Evolutionary conservation across 768 basidiomycete genomes (phyloP), one percentile per base, ranked within the genome.

Genomic region (Leccinum arenicola): DNA sequence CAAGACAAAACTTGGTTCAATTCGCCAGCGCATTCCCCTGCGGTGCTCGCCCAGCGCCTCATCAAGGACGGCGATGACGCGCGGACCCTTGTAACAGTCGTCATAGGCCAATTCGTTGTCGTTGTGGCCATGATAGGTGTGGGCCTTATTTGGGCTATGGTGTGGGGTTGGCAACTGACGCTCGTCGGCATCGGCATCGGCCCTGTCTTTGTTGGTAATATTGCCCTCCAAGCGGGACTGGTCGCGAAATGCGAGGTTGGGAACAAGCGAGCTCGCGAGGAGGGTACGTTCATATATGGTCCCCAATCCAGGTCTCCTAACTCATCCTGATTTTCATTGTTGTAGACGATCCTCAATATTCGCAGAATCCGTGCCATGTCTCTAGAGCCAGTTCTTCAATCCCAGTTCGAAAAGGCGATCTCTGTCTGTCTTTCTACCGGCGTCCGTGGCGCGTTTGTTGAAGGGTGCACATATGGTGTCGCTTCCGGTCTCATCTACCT

Each of bases 1-100:
- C 95, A 96, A 71, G 93, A 97, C 72, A 93, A 90, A 74, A 70
- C 79, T 33, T 99, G 88, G 84, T 98, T 96, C 71, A 95, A 98
- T 70, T 75, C 78, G 59, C 74, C 79, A 6, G 76, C 80, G 48
- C 84, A 93, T 73, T 72, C 78, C 6, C 77, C 91, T 0, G 74
- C 80, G 23, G 75, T 78, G 7, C 73, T 98, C 12, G 84, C 89
- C 11, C 90, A 94, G 69, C 75, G 82, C 11, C 76, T 98, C 52
- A 81, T 95, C 72, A 94, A 93, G 75, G 95, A 98, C 66, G 88
- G 84, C 0, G 94, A 98, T 61, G 97, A 98, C 66, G 91, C 94
- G 15, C 76, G 90, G 21, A 80, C 83, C 33, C 77, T 99, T 50
- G 80, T 98, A 61, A 79, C 89, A 1, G 79, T 85, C 12, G 86